phyloP scores from a whole-genome alignment of 2,329 filamentous ascomycete species.

The Monilinia aucupariae region DNA sequence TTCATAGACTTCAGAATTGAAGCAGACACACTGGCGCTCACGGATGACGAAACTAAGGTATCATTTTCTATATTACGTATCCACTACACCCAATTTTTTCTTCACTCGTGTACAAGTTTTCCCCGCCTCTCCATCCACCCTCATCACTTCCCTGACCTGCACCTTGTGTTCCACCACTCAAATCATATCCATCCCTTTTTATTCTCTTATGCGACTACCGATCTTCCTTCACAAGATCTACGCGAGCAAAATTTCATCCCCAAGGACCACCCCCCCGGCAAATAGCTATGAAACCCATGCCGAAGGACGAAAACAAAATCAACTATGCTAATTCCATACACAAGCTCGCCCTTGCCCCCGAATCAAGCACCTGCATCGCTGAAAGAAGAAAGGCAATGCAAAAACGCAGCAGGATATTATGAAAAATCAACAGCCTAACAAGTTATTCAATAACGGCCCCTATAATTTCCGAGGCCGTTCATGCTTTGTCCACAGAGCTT shows the following conservation, averaged over 20 bases:
- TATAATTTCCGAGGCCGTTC: background rate
- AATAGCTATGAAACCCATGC: constrained; percentile 6
- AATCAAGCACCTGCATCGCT: constrained; percentile 13
- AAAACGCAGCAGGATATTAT: constrained; percentile 5
- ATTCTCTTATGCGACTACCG: background rate
- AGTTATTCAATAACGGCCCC: background rate
- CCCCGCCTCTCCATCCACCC: background rate
- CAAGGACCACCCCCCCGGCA: background rate
- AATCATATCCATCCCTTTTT: background rate
- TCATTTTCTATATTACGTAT: constrained; percentile 17
- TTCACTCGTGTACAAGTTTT: constrained; percentile 12
- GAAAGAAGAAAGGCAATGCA: constrained; percentile 5
- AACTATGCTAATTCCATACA: constrained; percentile 14
- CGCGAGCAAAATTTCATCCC: background rate
- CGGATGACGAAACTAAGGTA: background rate
- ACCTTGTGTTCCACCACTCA: background rate
- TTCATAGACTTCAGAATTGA: background rate
- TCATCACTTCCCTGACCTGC: background rate
- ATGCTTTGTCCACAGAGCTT: constrained; percentile 1
- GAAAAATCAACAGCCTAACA: constrained; percentile 1
- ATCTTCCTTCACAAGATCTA: constrained; percentile 1
- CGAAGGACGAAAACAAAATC: background rate
- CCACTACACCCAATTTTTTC: background rate
- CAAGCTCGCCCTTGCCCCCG: constrained; percentile 7
- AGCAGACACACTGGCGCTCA: background rate